Conservation (phyloP, 805 yeast genomes). For the Candida insectalens region DNA sequence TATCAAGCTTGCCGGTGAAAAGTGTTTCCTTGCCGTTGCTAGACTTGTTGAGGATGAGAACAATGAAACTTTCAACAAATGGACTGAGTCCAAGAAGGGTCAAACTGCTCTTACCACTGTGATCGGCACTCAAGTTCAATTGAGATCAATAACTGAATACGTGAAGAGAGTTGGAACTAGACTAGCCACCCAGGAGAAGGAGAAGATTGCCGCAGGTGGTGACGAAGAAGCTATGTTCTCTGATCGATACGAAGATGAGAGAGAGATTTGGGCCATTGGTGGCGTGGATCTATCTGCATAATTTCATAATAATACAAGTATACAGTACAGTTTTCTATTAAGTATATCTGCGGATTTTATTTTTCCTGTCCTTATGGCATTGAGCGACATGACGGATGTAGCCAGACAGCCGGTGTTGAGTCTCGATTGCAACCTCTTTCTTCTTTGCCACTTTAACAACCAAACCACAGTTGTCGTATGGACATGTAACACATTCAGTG, state of each 20-base stretch:
- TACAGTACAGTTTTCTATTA: neutral
- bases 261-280: constrained; percentile 84
- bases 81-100: constrained; percentile 43
- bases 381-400: constrained; percentile 10
- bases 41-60: constrained; percentile 59
- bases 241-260: constrained; percentile 79
- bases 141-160: constrained; percentile 79
- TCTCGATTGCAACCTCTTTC: neutral
- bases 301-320: neutral
- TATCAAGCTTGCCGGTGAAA: constrained; percentile 88
- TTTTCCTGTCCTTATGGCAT: constrained; percentile 5
- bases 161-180: constrained; percentile 84
- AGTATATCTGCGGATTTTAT: neutral
- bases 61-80: constrained; percentile 42
- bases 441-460: constrained; percentile 5
- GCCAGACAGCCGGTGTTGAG: constrained; percentile 4
- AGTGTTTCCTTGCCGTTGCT: constrained; percentile 69
- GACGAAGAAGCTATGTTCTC: constrained; percentile 78
- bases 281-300: constrained; percentile 37
- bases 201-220: constrained; percentile 82
- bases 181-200: constrained; percentile 80
- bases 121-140: constrained; percentile 38
- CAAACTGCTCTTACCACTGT: constrained; percentile 29
- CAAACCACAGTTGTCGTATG: constrained; percentile 4
- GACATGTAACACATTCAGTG: constrained; percentile 10